Conservation (phyloP, 495 filamentous ascomycete species). For the Physcia stellaris region DNA sequence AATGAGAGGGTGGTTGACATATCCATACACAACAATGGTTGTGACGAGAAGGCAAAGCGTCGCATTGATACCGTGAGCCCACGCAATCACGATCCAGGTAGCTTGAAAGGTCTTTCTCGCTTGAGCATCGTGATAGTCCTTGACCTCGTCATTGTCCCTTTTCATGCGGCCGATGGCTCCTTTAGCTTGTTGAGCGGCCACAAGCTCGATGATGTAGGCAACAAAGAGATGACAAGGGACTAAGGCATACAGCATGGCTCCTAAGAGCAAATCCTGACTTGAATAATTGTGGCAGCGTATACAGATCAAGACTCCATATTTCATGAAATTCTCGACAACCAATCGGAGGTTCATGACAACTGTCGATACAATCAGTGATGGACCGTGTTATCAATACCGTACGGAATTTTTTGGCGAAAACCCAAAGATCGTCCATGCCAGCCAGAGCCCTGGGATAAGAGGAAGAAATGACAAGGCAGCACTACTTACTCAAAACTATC, state of each 20-base stretch:
- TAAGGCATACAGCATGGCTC: constrained; percentile 61
- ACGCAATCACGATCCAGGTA: constrained; percentile 66
- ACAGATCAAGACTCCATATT: constrained; percentile 94
- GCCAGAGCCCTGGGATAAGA: neutral
- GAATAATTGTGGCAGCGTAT: constrained; percentile 82
- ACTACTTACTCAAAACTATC: constrained; percentile 62
- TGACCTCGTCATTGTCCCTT: constrained; percentile 41
- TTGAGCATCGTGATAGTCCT: constrained; percentile 22
- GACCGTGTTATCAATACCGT: neutral
- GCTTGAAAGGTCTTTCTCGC: constrained; percentile 41
- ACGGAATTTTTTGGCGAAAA: neutral
- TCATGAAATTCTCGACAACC: constrained; percentile 94
- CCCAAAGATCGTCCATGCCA: neutral
- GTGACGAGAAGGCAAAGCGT: constrained; percentile 67
- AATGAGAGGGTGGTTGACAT: constrained; percentile 85
- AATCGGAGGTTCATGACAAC: constrained; percentile 88
- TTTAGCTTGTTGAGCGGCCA: constrained; percentile 63
- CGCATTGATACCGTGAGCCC: constrained; percentile 68
- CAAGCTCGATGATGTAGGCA: constrained; percentile 75
- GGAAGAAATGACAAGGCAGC: neutral
- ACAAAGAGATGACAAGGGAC: constrained; percentile 83
- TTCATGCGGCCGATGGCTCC: constrained; percentile 47
- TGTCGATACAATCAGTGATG: constrained; percentile 19
- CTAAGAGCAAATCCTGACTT: constrained; percentile 60
- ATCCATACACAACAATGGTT: constrained; percentile 74